These are phyloP conservation scores for Trichomonascaceae sp. DNA, from an alignment of 1,139 yeast genomes.

Conservation along the genomic window DNA sequence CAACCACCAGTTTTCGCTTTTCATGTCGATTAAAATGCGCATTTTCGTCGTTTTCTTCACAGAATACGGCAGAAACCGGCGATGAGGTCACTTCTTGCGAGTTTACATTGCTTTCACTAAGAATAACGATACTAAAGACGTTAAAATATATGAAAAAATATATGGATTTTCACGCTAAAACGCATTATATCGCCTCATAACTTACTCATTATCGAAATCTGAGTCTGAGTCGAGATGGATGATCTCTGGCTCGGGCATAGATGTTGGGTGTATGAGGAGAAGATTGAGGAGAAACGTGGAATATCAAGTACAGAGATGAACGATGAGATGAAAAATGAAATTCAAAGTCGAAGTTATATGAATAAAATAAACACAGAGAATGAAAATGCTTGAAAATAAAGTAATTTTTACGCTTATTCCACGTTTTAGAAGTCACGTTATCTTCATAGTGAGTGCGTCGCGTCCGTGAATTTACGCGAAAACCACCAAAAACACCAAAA, in stretches of 20 bases:
- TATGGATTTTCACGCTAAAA: neutral
- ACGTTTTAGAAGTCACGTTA: neutral
- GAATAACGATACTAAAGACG: neutral
- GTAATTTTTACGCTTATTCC: neutral
- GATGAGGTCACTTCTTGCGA: neutral
- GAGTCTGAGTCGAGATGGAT: neutral
- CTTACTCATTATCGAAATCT: neutral
- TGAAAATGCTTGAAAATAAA: neutral
- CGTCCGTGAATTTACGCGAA: neutral
- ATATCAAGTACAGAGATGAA: too few species aligned
- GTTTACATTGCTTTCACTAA: neutral
- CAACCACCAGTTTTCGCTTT: neutral
- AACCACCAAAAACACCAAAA: neutral
- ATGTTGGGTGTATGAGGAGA: neutral
- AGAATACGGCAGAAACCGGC: neutral
- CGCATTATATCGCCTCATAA: neutral
- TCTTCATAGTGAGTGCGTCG: neutral
- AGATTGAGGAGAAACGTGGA: neutral
- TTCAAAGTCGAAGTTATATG: neutral
- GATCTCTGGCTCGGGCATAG: neutral
- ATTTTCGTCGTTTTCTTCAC: neutral
- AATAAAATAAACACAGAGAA: neutral
- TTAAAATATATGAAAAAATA: neutral
- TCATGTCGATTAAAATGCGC: neutral
- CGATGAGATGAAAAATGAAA: neutral